A percentile compares a stretch with the other conserved stretches of the same genome.
These are phyloP conservation scores for Botryosphaeria dothidea DNA, from an alignment of 2,329 filamentous ascomycete species.

Conservation along the genomic window DNA sequence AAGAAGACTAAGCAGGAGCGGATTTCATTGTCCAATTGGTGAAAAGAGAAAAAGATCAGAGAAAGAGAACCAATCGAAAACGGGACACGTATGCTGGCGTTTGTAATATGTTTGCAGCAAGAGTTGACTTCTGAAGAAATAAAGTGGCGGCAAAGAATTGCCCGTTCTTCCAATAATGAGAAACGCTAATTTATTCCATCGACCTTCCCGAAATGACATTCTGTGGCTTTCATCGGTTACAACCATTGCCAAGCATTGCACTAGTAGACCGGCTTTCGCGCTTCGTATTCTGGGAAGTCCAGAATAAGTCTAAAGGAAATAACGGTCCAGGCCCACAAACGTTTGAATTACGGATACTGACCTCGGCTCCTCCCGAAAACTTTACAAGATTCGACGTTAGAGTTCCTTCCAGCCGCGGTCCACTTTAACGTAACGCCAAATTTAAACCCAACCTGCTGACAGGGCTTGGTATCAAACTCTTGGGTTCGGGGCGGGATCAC, in stretches of 20 bases:
- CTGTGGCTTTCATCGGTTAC: too few species aligned
- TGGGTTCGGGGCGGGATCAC: too few species aligned
- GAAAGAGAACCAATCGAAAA: too few species aligned
- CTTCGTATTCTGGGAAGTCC: too few species aligned
- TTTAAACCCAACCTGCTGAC: background rate
- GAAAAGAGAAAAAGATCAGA: too few species aligned
- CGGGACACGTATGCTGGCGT: background rate
- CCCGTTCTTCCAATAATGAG: background rate
- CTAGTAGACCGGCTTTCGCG: background rate
- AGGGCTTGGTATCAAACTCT: background rate
- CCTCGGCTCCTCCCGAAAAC: background rate
- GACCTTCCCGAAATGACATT: too few species aligned
- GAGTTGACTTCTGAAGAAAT: background rate
- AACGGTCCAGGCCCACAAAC: background rate
- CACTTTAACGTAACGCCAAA: background rate
- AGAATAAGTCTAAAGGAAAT: background rate
- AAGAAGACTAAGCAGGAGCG: conserved; percentile 40
- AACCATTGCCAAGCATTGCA: background rate
- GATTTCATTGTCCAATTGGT: too few species aligned
- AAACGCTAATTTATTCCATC: too few species aligned
- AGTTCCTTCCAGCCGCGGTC: background rate
- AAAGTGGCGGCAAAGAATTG: background rate
- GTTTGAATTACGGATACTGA: background rate
- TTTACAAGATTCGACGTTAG: background rate
- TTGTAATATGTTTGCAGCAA: background rate